These are phyloP conservation scores for Mercurialis annua DNA, from an alignment of 345 rosid genomes.

Conservation along the genomic window DNA sequence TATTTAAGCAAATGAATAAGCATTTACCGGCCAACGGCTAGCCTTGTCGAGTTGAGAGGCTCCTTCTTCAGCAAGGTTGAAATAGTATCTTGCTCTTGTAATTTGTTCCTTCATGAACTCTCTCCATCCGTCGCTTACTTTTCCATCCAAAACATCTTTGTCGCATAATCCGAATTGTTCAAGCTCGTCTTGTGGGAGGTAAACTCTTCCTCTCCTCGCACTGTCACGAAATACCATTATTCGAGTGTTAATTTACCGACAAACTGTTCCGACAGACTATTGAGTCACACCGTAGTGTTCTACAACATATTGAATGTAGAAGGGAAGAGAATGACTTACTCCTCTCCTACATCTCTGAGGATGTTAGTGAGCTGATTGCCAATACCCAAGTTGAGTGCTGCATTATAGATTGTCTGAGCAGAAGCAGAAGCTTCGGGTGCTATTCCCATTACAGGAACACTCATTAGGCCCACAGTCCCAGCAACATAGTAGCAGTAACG, in stretches of 20 bases:
- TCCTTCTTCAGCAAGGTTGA: slow-evolving; percentile 54
- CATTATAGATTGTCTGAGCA: slow-evolving; percentile 34
- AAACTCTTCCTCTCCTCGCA: slow-evolving; percentile 53
- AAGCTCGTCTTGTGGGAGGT: slow-evolving; percentile 62
- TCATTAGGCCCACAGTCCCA: slow-evolving; percentile 56
- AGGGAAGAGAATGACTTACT: slow-evolving; percentile 32
- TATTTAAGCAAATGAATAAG: neutral
- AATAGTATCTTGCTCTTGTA: slow-evolving; percentile 52
- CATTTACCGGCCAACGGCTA: slow-evolving; percentile 60
- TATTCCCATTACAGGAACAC: slow-evolving; percentile 65
- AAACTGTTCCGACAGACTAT: neutral
- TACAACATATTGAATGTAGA: neutral
- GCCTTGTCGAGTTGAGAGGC: slow-evolving; percentile 51
- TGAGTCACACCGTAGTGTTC: too few relatives aligned
- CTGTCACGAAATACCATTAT: slow-evolving; percentile 17
- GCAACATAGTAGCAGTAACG: slow-evolving; percentile 56
- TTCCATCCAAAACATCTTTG: slow-evolving; percentile 42
- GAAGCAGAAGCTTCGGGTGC: slow-evolving; percentile 39
- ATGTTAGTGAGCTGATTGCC: slow-evolving; percentile 64
- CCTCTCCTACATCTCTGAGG: slow-evolving; percentile 62
- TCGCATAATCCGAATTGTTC: slow-evolving; percentile 47
- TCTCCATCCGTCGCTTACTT: slow-evolving; percentile 48
- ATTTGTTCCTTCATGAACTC: slow-evolving; percentile 62
- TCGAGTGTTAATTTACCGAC: too few relatives aligned
- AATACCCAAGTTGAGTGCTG: slow-evolving; percentile 49